Evolutionary conservation across 2,329 filamentous ascomycete species (phyloP).

Genomic region (Geosmithia morbida): DNA sequence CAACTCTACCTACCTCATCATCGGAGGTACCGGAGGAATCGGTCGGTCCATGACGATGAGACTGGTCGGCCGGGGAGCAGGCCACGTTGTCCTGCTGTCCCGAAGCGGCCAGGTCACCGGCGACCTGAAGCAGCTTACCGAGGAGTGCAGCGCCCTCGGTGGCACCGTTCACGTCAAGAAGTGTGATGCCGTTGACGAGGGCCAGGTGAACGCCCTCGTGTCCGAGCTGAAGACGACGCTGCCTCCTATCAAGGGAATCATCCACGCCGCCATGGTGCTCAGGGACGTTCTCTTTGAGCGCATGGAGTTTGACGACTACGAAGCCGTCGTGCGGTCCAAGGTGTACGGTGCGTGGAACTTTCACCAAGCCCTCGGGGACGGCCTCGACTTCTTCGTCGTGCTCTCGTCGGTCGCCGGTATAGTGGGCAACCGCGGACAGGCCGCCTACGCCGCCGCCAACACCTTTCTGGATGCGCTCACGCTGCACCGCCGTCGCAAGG

Average conservation of each 20-base stretch:
- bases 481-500: constrained; percentile 19
- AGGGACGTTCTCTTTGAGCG: constrained; percentile 15
- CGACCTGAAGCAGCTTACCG: background rate
- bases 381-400: constrained; percentile 27
- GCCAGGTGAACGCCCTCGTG: background rate
- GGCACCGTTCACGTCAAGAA: background rate
- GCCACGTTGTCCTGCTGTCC: constrained; percentile 31
- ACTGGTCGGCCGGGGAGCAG: constrained; percentile 33
- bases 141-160: background rate
- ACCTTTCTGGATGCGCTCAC: constrained; percentile 21
- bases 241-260: constrained; percentile 10
- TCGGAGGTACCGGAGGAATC: constrained; percentile 9
- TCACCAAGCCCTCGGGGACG: constrained; percentile 11
- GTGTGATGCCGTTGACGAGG: background rate
- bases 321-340: constrained; percentile 16
- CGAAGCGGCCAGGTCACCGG: constrained; percentile 18
- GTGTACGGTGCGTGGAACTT: constrained; percentile 25
- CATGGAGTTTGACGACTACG: constrained; percentile 21
- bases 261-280: constrained; percentile 9
- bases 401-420: constrained; percentile 19
- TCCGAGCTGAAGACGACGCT: background rate
- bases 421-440: constrained; percentile 15
- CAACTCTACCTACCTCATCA: constrained; percentile 6
- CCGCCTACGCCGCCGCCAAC: constrained; percentile 23
- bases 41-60: constrained; percentile 23